phyloP scores from a whole-genome alignment of 257 asterid species.

The Nicotiana otophora region DNA sequence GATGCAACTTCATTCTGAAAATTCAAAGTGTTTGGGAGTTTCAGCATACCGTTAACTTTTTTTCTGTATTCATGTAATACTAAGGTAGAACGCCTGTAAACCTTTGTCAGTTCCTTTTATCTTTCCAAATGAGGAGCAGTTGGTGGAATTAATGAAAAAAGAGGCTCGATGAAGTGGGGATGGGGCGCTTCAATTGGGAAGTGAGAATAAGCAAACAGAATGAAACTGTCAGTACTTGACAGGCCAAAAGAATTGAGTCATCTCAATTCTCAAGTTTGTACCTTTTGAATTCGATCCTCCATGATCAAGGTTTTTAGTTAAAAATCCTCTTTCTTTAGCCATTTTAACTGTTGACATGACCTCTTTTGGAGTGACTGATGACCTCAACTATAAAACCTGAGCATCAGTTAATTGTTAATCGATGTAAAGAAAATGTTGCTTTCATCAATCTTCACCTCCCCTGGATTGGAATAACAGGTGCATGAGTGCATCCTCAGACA shows the following conservation, averaged over 20 bases:
- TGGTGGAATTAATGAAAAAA: not conserved
- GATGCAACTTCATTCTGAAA: not conserved
- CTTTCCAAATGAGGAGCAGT: not conserved
- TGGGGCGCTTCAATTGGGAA: not conserved
- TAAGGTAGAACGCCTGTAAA: not conserved
- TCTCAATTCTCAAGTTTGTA: not conserved
- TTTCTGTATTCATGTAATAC: not conserved
- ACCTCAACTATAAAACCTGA: not conserved
- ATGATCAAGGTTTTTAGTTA: constrained; percentile 21
- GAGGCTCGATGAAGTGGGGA: not conserved
- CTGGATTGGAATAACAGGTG: not conserved
- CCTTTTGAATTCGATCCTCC: not conserved
- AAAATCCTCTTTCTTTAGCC: not conserved
- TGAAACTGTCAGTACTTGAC: not conserved
- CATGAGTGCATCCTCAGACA: not conserved
- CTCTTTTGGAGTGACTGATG: not conserved
- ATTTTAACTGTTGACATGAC: not conserved
- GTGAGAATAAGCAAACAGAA: not conserved
- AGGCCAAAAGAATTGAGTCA: not conserved
- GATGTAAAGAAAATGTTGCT: not conserved
- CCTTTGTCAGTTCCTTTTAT: constrained; percentile 1
- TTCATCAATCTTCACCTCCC: not conserved
- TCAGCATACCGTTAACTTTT: not conserved
- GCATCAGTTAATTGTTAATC: not conserved
- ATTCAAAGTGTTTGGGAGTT: not conserved